phyloP scores from a whole-genome alignment of 2,329 filamentous ascomycete genomes.

The Plectosphaerella sp. region DNA sequence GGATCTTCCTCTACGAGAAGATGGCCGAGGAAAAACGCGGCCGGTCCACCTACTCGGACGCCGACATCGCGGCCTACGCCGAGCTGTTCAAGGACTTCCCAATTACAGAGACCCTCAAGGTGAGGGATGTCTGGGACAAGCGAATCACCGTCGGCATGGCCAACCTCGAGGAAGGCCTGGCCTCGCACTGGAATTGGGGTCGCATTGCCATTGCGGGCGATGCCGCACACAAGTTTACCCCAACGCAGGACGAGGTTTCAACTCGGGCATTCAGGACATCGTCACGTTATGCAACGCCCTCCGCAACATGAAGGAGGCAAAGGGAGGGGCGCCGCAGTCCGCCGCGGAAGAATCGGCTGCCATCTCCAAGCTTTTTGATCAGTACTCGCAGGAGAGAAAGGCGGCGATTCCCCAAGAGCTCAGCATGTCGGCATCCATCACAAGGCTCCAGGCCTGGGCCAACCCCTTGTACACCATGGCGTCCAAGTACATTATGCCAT shows the following conservation, averaged over 20 bases:
- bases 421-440: not conserved
- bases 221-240: constrained; percentile 31
- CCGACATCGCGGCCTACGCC: constrained; percentile 19
- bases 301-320: not conserved
- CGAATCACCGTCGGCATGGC: constrained; percentile 21
- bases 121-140: constrained; percentile 23
- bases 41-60: constrained; percentile 16
- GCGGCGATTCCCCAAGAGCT: not conserved
- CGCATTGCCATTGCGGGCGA: constrained; percentile 30
- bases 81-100: constrained; percentile 19
- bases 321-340: not conserved
- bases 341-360: too few species aligned
- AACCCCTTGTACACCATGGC: constrained; percentile 18
- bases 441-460: constrained; percentile 20
- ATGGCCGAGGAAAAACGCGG: constrained; percentile 18
- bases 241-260: constrained; percentile 26
- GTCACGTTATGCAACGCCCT: constrained; percentile 22
- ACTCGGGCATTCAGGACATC: constrained; percentile 28
- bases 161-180: constrained; percentile 30
- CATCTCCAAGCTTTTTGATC: too few species aligned
- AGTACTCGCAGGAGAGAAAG: constrained; percentile 45
- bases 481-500: constrained; percentile 12
- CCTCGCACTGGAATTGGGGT: constrained; percentile 28
- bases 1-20: constrained; percentile 28
- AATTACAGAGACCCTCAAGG: constrained; percentile 16